Evolutionary conservation across 768 basidiomycete species (phyloP).

Genomic region (Tylopilus plumbeoviolaceoides): DNA sequence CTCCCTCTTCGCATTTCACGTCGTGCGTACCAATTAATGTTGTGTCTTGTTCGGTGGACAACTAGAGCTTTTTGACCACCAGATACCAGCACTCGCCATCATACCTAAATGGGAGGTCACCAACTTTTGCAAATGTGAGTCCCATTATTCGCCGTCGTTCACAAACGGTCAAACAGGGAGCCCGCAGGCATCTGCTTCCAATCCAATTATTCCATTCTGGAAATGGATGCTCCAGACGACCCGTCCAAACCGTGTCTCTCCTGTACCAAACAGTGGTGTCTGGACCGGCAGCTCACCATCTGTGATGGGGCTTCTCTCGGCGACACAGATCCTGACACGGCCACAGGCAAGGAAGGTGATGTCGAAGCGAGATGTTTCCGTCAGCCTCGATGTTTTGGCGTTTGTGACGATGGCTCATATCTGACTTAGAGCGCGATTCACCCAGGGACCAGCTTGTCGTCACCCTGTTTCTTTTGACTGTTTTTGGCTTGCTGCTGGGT

Average conservation of each 20-base stretch:
- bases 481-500: constrained; percentile 79
- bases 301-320: constrained; percentile 80
- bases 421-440: constrained; percentile 77
- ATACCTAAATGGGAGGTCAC: constrained; percentile 85
- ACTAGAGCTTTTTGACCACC: constrained; percentile 12
- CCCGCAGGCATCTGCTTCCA: constrained; percentile 84
- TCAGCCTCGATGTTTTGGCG: constrained; percentile 45
- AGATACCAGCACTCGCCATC: constrained; percentile 41
- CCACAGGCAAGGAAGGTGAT: constrained; percentile 92
- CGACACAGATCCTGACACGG: constrained; percentile 87
- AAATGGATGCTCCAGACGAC: constrained; percentile 73
- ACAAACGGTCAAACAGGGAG: constrained; percentile 3
- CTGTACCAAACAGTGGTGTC: constrained; percentile 94
- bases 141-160: neutral
- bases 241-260: constrained; percentile 88
- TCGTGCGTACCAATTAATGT: constrained; percentile 23
- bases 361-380: constrained; percentile 96
- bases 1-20: constrained; percentile 12
- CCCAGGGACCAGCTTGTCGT: constrained; percentile 94
- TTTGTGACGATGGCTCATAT: constrained; percentile 26
- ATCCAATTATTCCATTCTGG: constrained; percentile 82
- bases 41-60: neutral
- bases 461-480: constrained; percentile 82
- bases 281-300: constrained; percentile 84
- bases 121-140: constrained; percentile 84